Base-by-base conservation (phyloP, 306 rosid genomes). In the Albizia julibrissin region DNA sequence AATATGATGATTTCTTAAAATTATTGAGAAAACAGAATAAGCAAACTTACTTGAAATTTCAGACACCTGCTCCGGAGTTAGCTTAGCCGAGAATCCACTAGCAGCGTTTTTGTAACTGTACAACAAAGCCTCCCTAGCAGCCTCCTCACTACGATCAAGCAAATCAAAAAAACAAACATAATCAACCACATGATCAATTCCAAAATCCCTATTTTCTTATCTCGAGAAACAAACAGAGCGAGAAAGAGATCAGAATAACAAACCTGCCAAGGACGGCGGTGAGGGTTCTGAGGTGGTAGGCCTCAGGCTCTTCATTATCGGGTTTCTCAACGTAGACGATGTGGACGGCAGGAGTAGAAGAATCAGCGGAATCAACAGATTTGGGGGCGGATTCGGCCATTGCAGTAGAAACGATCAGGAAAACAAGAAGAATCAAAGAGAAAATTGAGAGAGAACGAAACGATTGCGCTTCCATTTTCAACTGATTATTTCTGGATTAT, bases 81-180 rank as follows among this genome's bases (percentile, higher is more conserved):
- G 98, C 91, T 90, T 95, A 18, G 99, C 98, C 29, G 99, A 91
- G 90, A 95, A 95, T 37, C 99, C 99, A 88, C 89, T 87, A 4
- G 94, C 98, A 50, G 97, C 99, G 5, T 85, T 46, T 88, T 95
- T 95, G 89, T 95, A 95, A 74, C 94, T 93, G 65, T 95, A 95
- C 77, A 95, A 3, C 87, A 95, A 90, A 86, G 98, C 97, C 73
- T 87, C 94, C 89, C 88, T 95, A 27, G 99, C 99, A 82, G 97
- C 97, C 49, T 93, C 97, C 79, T 93, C 93, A 79, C 99, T 95
- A 81, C 71, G 56, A 75, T n/a, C 42, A 31, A 26, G 7, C 62
- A 73, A 64, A 73, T 31, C 49, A 21, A 40, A 39, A 11, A 40
- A 79, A 13, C 33, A 52, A 19, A 12, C 58, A 69, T 0, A 50